Evolutionary conservation across 2,329 filamentous ascomycete species (phyloP), one percentile per base, ranked within the genome.

Genomic region (Phoma sp.): DNA sequence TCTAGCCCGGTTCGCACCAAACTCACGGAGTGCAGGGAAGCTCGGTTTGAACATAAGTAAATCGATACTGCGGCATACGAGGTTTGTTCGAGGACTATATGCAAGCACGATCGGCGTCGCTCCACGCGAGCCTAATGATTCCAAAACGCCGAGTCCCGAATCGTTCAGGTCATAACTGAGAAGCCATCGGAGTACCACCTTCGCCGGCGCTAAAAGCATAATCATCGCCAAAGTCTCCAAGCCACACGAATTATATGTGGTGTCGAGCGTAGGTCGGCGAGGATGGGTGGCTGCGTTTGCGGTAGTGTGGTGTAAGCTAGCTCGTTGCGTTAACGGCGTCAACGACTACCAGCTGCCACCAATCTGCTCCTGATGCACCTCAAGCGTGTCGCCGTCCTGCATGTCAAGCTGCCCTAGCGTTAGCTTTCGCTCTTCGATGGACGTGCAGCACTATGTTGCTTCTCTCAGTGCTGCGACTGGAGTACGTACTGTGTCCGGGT

Each of bases 311-410:
- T 39, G 19, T 37, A 40, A 45, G 49, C 31, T 51, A 38, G 37
- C 19, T 58, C 45, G 40, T 50, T 49, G 33, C 50, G 27, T 49
- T 13, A 47, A 21, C 7, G 22, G 36, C 22, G 21, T 44, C 43
- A 38, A 44, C 40, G 31, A 43, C 61, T 64, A 75, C 65, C 68
- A 77, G 61, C 70, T 78, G 58, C 93, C 94, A 57, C 95, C 95
- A 59, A 98, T 95, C 80, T 99, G 95, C 77, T 99, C 95, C 76
- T 98, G 95, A 76, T 98, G 94, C 24, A 99, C 95, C 74, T 99
- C 95, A 24, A 99, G 87, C 1, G 91, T 96, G 72, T 99, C 95
- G 32, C 95, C 94, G 67, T 99, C 95, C 63, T 87, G 82, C 95
- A 99, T 99, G 60, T 98, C 95, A 51, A 98, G 88, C 95, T 98